These are phyloP conservation scores for Tilletia walkeri DNA, from an alignment of 1,284 basidiomycete genomes.

Conservation along the genomic window DNA sequence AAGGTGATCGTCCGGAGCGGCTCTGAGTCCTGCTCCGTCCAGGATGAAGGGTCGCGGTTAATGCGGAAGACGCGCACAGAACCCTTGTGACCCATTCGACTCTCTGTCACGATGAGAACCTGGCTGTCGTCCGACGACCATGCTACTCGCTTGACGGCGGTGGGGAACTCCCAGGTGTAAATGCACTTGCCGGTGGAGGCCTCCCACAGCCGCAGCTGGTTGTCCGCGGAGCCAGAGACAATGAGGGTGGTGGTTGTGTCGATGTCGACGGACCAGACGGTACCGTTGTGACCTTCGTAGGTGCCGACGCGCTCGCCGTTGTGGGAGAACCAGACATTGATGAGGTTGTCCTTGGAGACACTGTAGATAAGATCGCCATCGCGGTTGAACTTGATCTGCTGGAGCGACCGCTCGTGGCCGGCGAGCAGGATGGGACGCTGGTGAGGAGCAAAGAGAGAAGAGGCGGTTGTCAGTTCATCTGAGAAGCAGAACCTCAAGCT, in stretches of 20 bases:
- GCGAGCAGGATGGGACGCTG: conserved; percentile 56
- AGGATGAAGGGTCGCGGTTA: conserved; percentile 50
- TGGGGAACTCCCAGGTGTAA: conserved; percentile 85
- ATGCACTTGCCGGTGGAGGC: conserved; percentile 83
- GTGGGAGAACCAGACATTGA: conserved; percentile 98
- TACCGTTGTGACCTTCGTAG: conserved; percentile 92
- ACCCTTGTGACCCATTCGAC: conserved; percentile 76
- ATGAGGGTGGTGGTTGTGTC: conserved; percentile 84
- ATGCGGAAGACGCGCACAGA: conserved; percentile 80
- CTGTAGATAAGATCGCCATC: conserved; percentile 96
- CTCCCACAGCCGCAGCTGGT: conserved; percentile 86
- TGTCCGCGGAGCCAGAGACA: conserved; percentile 82
- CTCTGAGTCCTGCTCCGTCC: conserved; percentile 46
- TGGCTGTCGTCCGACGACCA: conserved; percentile 71
- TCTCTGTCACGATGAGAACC: conserved; percentile 86
- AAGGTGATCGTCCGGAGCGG: conserved; percentile 54
- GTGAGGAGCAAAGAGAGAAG: background rate
- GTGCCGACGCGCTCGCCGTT: conserved; percentile 97
- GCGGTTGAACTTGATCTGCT: conserved; percentile 72
- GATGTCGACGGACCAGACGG: conserved; percentile 93
- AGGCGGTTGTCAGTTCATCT: no score
- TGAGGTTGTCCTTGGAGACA: conserved; percentile 88
- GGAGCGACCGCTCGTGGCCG: conserved; percentile 97
- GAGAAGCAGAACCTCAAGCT: no score
- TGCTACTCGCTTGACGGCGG: conserved; percentile 90